phyloP scores from a whole-genome alignment of 2,329 filamentous ascomycete genomes.

The Calonectria crousiana region DNA sequence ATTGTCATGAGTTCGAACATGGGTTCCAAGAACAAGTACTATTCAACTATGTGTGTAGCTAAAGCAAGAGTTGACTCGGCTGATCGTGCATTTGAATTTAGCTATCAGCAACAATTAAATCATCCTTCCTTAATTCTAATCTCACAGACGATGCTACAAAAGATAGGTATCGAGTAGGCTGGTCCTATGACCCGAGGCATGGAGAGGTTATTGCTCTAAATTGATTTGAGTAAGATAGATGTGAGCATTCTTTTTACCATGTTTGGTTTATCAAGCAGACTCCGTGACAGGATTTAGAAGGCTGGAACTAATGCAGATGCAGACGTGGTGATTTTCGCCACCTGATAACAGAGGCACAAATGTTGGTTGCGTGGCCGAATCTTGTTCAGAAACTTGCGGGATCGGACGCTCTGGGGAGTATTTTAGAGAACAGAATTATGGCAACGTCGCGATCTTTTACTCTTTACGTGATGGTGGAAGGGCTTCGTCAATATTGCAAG shows the following conservation, averaged over 20 bases:
- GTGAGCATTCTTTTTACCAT: neutral
- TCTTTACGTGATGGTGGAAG: too few species aligned
- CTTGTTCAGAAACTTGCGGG: neutral
- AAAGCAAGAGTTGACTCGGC: too few species aligned
- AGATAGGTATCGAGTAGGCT: neutral
- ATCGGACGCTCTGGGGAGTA: neutral
- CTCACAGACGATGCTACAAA: neutral
- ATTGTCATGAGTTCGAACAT: neutral
- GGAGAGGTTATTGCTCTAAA: neutral
- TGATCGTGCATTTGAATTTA: neutral
- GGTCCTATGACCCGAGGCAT: neutral
- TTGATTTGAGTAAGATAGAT: neutral
- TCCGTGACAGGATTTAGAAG: neutral
- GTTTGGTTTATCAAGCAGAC: neutral
- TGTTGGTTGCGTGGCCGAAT: neutral
- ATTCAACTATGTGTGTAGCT: neutral
- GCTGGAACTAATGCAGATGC: neutral
- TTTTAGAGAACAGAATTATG: too few species aligned
- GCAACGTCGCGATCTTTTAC: too few species aligned
- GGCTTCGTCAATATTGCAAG: too few species aligned
- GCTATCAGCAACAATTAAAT: neutral
- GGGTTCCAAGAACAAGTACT: neutral
- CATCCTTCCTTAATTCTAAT: too few species aligned
- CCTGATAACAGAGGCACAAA: neutral
- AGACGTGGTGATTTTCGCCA: neutral